Evolutionary conservation across 345 rosid species (phyloP).

Genomic region (Salix purpurea): DNA sequence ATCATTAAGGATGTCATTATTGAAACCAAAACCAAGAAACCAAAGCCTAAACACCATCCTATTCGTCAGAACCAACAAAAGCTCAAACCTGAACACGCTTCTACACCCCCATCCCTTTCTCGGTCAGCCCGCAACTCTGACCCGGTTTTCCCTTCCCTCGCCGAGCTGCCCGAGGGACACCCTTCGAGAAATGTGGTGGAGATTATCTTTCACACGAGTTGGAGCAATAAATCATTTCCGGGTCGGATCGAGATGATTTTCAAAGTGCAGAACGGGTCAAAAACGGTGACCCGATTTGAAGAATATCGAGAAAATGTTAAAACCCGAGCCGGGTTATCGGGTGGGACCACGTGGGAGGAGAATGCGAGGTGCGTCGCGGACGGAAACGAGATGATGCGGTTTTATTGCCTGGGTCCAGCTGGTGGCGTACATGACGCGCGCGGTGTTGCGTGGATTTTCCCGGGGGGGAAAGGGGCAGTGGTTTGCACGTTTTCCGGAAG

Average conservation of each 20-base stretch:
- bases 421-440: constrained; percentile 15
- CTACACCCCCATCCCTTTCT: constrained; percentile 24
- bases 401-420: constrained; percentile 73
- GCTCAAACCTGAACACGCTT: constrained; percentile 28
- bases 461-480: constrained; percentile 55
- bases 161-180: constrained; percentile 79
- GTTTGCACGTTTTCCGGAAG: constrained; percentile 74
- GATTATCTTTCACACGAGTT: constrained; percentile 88
- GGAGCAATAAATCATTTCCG: constrained; percentile 71
- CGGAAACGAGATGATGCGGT: constrained; percentile 97
- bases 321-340: constrained; percentile 39
- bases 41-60: background rate
- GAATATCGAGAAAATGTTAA: constrained; percentile 80
- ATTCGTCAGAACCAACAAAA: background rate
- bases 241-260: constrained; percentile 86
- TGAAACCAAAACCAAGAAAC: constrained; percentile 34
- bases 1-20: constrained; percentile 74
- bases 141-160: constrained; percentile 53
- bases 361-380: constrained; percentile 83
- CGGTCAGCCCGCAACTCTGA: constrained; percentile 43
- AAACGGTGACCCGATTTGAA: constrained; percentile 70
- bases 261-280: constrained; percentile 79
- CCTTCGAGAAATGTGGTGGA: constrained; percentile 91
- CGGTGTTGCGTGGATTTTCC: constrained; percentile 55
- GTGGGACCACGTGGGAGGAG: constrained; percentile 46